Percentiles rank a stretch among this genome's conserved stretches.
Evolutionary conservation across 345 rosid genomes (phyloP).

Genomic region (Eucalyptus cloeziana): DNA sequence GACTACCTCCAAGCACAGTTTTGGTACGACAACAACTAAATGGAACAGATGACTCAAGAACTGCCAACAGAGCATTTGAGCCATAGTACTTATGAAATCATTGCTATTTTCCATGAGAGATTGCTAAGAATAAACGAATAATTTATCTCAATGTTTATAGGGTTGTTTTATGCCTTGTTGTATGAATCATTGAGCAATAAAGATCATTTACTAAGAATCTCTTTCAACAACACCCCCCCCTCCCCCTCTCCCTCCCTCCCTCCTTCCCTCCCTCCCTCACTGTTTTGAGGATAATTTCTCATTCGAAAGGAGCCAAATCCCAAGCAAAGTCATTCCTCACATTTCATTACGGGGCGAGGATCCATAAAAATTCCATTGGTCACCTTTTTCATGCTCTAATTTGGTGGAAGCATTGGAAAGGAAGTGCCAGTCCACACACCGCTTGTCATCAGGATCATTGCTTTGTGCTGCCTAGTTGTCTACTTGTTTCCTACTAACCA

Average conservation of each 20-base stretch:
- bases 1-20: slow-evolving; percentile 14
- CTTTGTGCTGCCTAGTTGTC: not conserved
- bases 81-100: not conserved
- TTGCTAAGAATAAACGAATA: not conserved
- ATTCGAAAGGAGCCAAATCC: not conserved
- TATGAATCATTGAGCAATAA: not conserved
- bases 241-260: too few species aligned
- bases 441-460: not conserved
- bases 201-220: not conserved
- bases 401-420: not conserved
- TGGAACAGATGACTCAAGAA: not conserved
- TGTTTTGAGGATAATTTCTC: not conserved
- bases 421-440: not conserved
- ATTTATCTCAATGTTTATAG: not conserved
- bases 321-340: not conserved
- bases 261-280: too few species aligned
- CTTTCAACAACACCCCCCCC: not conserved
- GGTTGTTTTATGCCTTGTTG: not conserved
- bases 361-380: not conserved
- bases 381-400: not conserved
- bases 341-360: not conserved
- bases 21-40: not conserved
- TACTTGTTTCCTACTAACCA: not conserved
- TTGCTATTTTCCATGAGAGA: not conserved
- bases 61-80: not conserved